Base-by-base conservation (phyloP, 495 filamentous ascomycete species). In the Penicillium cataractarum region DNA sequence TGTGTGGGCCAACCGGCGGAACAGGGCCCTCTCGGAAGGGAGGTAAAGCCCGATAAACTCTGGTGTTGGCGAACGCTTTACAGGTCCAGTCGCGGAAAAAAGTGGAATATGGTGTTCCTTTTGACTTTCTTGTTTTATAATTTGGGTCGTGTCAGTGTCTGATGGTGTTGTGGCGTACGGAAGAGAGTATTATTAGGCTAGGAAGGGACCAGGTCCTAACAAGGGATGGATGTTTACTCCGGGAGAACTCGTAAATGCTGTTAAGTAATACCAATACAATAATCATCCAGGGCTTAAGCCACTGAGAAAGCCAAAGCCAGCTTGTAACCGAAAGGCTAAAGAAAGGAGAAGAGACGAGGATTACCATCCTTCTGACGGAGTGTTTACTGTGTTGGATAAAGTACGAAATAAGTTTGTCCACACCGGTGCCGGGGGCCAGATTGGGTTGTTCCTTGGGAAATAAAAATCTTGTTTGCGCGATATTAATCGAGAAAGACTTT, bases 61-160 rank as follows among this genome's bases (percentile, higher is more conserved):
- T 48, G 27, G 10, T 46, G 19, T 46, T 46, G 48, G 5, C 42
- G 56, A 58, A 51, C 32, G 17, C 37, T 56, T 24, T 63, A 69
- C 64, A 69, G 64, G 64, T 69, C 67, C 64, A 40, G 64, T 48
- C 12, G 33, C 5, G 35, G 17, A 35, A 15, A 52, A 33, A 4
- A 4, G 12, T n/a, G 15, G 17, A 44, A 48, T 21, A 22, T 13
- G 54, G 6, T 12, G 37, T 35, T 12, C 2, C 13, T 29, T 50
- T 29, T 50, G 15, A 15, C 46, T 50, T 50, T 50, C 26, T 29
- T n/a, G 12, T 17, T 29, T 27, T 50, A 29, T 26, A 13, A 6
- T 15, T 24, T 9, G 3, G 21, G 12, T 19, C 21, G 22, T 49
- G 46, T 50, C 24, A 29, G 46, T 50, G 46, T 50, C 26, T 19